These are phyloP conservation scores for Luffa acutangula DNA, from an alignment of 306 rosid species.

Conservation along the genomic window DNA sequence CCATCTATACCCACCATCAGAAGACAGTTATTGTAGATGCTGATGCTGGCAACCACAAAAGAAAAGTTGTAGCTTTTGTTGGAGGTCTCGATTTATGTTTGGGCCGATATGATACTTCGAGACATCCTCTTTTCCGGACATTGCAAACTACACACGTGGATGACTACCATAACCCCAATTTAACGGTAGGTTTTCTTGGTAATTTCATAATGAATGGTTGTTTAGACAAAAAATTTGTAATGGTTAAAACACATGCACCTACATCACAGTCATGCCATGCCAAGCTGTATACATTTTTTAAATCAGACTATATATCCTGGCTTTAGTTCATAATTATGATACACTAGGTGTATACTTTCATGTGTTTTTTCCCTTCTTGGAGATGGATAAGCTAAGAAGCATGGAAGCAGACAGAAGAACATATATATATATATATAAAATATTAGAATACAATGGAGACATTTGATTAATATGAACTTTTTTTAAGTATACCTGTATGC, in stretches of 20 bases:
- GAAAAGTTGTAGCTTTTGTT: constrained; percentile 74
- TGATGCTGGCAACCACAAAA: constrained; percentile 55
- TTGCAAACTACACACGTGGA: constrained; percentile 54
- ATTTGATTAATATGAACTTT: too few relatives aligned
- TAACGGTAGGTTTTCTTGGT: constrained; percentile 29
- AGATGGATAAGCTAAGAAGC: neutral
- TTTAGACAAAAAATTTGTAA: neutral
- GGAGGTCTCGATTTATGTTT: constrained; percentile 88
- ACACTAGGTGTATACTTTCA: neutral
- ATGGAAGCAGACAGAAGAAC: too few relatives aligned
- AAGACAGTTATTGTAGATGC: constrained; percentile 89
- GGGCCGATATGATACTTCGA: constrained; percentile 77
- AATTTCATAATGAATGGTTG: neutral
- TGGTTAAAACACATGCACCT: neutral
- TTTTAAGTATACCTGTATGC: too few relatives aligned
- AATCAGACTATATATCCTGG: neutral
- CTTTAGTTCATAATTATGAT: neutral
- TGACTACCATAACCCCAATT: constrained; percentile 73
- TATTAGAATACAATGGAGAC: too few relatives aligned
- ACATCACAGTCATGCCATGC: neutral
- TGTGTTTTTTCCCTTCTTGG: neutral
- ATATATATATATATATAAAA: too few relatives aligned
- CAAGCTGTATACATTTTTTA: neutral
- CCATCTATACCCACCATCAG: constrained; percentile 90
- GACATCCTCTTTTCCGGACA: constrained; percentile 55